phyloP scores from a whole-genome alignment of 2,329 filamentous ascomycete genomes.

The Samsoniella hepiali region DNA sequence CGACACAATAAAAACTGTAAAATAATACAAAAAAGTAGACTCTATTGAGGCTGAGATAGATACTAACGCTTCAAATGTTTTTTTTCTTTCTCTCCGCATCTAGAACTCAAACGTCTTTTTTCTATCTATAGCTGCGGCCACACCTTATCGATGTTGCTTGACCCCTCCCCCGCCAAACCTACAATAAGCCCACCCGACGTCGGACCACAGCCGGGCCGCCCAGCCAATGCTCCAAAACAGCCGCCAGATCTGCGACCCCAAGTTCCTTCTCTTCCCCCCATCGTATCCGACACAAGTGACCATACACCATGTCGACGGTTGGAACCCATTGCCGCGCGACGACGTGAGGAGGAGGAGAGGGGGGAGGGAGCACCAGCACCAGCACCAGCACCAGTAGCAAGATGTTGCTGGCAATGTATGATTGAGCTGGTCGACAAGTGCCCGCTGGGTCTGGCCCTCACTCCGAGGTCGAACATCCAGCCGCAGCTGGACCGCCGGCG shows the following conservation, averaged over 20 bases:
- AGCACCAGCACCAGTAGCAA: too few relatives aligned
- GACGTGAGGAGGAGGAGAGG: slow-evolving; percentile 54
- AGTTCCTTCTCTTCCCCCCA: slow-evolving; percentile 70
- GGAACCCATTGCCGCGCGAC: slow-evolving; percentile 76
- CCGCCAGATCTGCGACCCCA: slow-evolving; percentile 56
- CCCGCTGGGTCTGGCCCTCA: slow-evolving; percentile 82
- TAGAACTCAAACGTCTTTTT: too few relatives aligned
- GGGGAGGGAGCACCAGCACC: slow-evolving; percentile 26
- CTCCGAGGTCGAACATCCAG: slow-evolving; percentile 77
- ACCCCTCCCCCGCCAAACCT: background rate
- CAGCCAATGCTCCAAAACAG: too few relatives aligned
- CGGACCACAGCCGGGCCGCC: background rate
- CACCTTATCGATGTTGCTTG: background rate
- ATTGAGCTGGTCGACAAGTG: slow-evolving; percentile 67
- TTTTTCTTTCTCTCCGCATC: too few relatives aligned
- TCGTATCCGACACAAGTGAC: background rate
- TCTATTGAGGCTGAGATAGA: too few relatives aligned
- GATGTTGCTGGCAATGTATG: too few relatives aligned
- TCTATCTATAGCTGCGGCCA: too few relatives aligned
- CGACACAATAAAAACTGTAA: background rate
- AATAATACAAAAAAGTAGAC: too few relatives aligned
- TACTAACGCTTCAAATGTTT: too few relatives aligned
- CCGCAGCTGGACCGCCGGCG: slow-evolving; percentile 39
- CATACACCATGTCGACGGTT: slow-evolving; percentile 70
- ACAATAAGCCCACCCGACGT: background rate